phyloP scores from a whole-genome alignment of 768 basidiomycete genomes.

The Grammothele lineata region DNA sequence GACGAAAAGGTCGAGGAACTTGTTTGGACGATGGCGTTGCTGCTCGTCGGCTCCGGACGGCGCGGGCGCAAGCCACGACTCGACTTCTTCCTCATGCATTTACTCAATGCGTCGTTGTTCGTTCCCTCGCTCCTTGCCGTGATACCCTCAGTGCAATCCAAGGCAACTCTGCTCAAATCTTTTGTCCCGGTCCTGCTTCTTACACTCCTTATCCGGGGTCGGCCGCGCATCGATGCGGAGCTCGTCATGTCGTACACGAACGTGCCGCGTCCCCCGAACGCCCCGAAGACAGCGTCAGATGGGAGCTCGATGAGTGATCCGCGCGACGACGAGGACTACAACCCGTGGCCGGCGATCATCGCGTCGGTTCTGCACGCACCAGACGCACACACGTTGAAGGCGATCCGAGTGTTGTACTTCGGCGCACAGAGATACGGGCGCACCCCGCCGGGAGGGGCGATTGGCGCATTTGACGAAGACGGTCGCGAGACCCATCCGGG shows the following conservation, averaged over 20 bases:
- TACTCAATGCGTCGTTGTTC: constrained; percentile 50
- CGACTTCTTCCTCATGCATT: constrained; percentile 58
- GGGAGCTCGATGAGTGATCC: constrained; percentile 32
- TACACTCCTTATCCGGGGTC: constrained; percentile 39
- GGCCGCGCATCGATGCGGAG: constrained; percentile 46
- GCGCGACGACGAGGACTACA: constrained; percentile 32
- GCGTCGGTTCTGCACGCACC: constrained; percentile 43
- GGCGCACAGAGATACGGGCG: constrained; percentile 46
- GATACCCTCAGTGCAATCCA: constrained; percentile 30
- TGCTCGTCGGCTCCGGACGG: constrained; percentile 44
- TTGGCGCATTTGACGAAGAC: constrained; percentile 39
- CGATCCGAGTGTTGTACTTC: constrained; percentile 41
- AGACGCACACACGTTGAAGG: constrained; percentile 40
- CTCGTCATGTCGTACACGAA: constrained; percentile 44
- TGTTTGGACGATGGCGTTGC: constrained; percentile 43
- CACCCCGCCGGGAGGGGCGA: constrained; percentile 34
- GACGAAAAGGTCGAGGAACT: constrained; percentile 45
- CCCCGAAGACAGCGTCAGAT: constrained; percentile 12
- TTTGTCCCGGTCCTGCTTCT: constrained; percentile 37
- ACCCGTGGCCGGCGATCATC: constrained; percentile 51
- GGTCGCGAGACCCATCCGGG: constrained; percentile 44
- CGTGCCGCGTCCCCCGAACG: constrained; percentile 36
- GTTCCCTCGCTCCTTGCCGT: constrained; percentile 38
- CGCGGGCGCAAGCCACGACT: constrained; percentile 44
- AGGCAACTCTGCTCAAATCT: constrained; percentile 42